These are phyloP conservation scores for Aspergillus sclerotiicarbonarius DNA, from an alignment of 495 filamentous ascomycete species.

Conservation along the genomic window DNA sequence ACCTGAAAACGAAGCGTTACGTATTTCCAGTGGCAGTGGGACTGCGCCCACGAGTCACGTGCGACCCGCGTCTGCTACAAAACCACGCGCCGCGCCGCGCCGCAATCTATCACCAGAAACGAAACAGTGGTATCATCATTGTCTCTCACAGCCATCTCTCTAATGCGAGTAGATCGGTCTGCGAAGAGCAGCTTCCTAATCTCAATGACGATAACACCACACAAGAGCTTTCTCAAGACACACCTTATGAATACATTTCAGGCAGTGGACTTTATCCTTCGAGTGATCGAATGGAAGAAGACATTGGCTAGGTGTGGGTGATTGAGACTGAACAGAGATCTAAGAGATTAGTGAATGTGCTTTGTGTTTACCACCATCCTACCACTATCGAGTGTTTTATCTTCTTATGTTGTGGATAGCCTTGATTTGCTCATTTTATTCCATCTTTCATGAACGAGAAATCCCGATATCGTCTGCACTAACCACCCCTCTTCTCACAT, in stretches of 20 bases:
- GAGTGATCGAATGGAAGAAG: slow-evolving; percentile 35
- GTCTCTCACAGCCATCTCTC: not conserved
- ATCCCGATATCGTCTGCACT: too few species aligned
- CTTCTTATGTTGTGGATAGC: not conserved
- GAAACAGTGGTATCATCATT: too few species aligned
- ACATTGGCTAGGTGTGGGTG: slow-evolving; percentile 31
- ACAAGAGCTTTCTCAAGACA: slow-evolving; percentile 44
- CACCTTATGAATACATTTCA: slow-evolving; percentile 24
- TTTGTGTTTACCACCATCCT: not conserved
- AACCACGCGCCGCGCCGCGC: not conserved
- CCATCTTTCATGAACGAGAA: too few species aligned
- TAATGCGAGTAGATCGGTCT: not conserved
- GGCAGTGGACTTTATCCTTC: slow-evolving; percentile 37
- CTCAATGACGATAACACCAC: slow-evolving; percentile 40
- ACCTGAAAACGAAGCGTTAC: not conserved
- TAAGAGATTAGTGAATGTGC: slow-evolving; percentile 26
- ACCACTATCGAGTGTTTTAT: not conserved
- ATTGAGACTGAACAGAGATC: slow-evolving; percentile 54
- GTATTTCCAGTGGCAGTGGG: slow-evolving; percentile 1
- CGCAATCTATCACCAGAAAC: not conserved
- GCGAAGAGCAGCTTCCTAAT: slow-evolving; percentile 13
- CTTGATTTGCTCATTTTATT: not conserved
- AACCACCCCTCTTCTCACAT: slow-evolving; percentile 6
- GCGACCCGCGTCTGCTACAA: not conserved
- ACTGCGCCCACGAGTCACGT: not conserved